Evolutionary conservation across 345 rosid genomes (phyloP), one percentile per base, ranked within the genome.

Genomic region (Populus alba): DNA sequence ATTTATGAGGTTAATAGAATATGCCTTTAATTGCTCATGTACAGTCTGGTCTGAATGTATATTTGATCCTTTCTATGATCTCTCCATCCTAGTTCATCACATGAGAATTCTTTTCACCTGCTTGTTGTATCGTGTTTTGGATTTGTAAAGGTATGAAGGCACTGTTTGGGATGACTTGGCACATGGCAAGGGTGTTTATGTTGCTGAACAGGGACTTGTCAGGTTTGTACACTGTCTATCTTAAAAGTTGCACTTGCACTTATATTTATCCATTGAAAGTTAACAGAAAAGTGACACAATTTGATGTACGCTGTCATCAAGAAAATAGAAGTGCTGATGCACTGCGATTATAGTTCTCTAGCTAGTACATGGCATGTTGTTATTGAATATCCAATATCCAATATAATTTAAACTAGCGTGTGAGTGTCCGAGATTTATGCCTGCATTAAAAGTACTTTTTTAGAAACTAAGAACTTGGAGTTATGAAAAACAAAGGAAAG

Each of bases 141-240:
- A 57, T 63, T 57, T 20, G 73, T 77, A 23, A 77, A 94, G 98
- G 86, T 92, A 95, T 71, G 97, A 95, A 91, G 98, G 98, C 55
- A 91, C 97, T 20, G 88, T 95, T 35, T 95, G 97, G 97, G 97
- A 95, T 91, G 97, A 92, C 82, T 79, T 89, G 88, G 98, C 98
- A 86, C 95, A 89, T 79, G 98, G 97, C 8, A 95, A 92, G 86
- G 98, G 98, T 85, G 98, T 95, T 79, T 93, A 91, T 69, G 84
- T 89, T 47, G 97, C 94, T 61, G 97, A 92, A 76, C 68, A 88
- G 70, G 97, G 95, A 45, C 90, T 91, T 33, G 93, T 95, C 81
- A 95, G 97, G 97, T 93, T 76, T 84, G 80, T 75, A 9, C 47
- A 15, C 63, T 23, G 70, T 63, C 35, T 31, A 16, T 79, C 29